Base-by-base conservation (phyloP, 2,329 filamentous ascomycete species). In the Elsinoe ampelina region DNA sequence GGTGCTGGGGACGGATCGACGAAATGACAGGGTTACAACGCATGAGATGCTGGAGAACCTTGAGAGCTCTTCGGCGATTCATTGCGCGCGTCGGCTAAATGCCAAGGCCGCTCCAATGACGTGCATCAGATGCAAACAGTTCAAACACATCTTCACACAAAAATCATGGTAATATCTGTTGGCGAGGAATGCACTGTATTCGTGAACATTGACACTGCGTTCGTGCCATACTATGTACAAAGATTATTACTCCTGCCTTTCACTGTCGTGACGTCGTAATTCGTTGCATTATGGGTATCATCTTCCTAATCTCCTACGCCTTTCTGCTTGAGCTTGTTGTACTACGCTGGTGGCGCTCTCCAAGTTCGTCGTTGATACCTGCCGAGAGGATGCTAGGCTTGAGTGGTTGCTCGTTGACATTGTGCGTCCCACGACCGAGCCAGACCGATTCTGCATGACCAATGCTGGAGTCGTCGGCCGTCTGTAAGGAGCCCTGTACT, bases 331-430 rank as follows among this genome's bases (percentile, higher is more conserved):
- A 45, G 54, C 38, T 26, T 56, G 54, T 15, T 48, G 41, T 11
- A 56, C 34, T 13, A 56, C 54, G 42, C 54, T 56, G 8, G 42
- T 26, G 11, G 36, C 42, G 30, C 54, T 56, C n/a, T 56, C 38
- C 22, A 56, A 19, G n/a, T 26, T 56, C 10, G 39, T n/a, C 34
- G 19, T 47, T 15, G 54, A 56, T 22, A 41, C 39, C 15, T 13
- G 39, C 13, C 54, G 20, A 8, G 54, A 56, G 3, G 39, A 47
- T 5, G 41, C 20, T 35, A 19, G 22, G 17, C 38, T 48, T 4
- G 41, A 47, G 26, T 56, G 38, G 12, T 17, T 41, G 15, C 41
- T 36, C 13, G 13, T 5, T 1, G 38, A 7, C 12, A 22, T 26
- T 17, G 20, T 26, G 3, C 30, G 26, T 3, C 5, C 12, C n/a